These are phyloP conservation scores for Leccinum pellstonianum DNA, from an alignment of 768 basidiomycete genomes.

Conservation along the genomic window DNA sequence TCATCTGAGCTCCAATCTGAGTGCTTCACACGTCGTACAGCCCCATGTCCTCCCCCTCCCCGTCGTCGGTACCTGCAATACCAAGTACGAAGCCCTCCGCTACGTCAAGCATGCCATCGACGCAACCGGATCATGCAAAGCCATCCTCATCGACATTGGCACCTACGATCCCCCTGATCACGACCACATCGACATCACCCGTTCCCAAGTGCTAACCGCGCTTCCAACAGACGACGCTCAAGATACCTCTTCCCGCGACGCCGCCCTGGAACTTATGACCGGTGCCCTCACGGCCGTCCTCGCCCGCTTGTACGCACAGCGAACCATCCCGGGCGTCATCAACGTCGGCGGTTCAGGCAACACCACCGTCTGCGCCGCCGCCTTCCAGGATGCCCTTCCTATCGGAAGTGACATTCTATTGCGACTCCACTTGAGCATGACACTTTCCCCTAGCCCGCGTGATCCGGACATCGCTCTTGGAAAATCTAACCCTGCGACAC, in stretches of 20 bases:
- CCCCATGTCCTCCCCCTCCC: slow-evolving; percentile 3
- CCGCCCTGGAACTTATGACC: slow-evolving; percentile 18
- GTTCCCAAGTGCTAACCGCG: slow-evolving; percentile 17
- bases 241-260: slow-evolving; percentile 9
- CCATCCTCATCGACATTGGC: slow-evolving; percentile 30
- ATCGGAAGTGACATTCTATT: slow-evolving; percentile 15
- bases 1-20: no score
- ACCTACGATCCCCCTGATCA: slow-evolving; percentile 15
- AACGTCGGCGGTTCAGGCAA: slow-evolving; percentile 27
- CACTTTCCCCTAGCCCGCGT: no score
- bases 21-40: no score
- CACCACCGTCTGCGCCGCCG: slow-evolving; percentile 22
- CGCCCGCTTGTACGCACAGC: slow-evolving; percentile 8
- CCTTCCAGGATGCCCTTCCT: slow-evolving; percentile 22
- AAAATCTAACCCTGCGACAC: no score
- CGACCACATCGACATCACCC: slow-evolving; percentile 23
- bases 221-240: neutral
- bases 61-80: slow-evolving; percentile 31
- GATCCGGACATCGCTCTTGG: no score
- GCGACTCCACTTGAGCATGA: no score
- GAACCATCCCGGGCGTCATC: slow-evolving; percentile 22
- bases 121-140: slow-evolving; percentile 15
- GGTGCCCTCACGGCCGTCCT: slow-evolving; percentile 20
- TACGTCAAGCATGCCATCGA: slow-evolving; percentile 22
- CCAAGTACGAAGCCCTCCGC: slow-evolving; percentile 24